Evolutionary conservation across 2,329 filamentous ascomycete species (phyloP), one percentile per base, ranked within the genome.

Genomic region (Calonectria henricotiae): DNA sequence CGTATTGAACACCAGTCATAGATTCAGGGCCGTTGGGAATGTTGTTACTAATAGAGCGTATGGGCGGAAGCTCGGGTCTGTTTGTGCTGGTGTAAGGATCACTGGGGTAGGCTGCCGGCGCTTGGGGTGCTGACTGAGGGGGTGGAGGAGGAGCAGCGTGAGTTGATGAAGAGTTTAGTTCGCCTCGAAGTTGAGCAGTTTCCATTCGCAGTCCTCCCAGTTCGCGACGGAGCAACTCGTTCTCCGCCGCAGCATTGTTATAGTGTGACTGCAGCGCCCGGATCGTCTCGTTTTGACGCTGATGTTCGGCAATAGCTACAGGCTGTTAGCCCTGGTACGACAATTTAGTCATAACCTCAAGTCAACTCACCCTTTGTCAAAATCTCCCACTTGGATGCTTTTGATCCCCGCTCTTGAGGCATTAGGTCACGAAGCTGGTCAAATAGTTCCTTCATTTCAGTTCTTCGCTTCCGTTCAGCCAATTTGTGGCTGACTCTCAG

Each of bases 351-450:
- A 41, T 20, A n/a, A 46, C 7, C 43, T 1, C n/a, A 23, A 37
- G 20, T 37, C 12, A 6, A 80, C 87, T 72, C 84, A 95, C 94
- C 93, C 86, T 96, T 96, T 3, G 93, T 95, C 17, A 97, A 80
- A 60, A 96, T 95, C 77, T 97, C 94, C 94, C 94, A 97, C 77
- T 97, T 97, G 75, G 93, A 95, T 0, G 94, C 94, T 80, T 96
- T 97, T 27, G 92, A 92, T 1, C 94, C 94, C 17, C 94, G 90
- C 76, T 94, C 93, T 75, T 94, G 92, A 1, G 93, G 93, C 83
- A 96, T 91, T 43, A 94, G 86, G 74, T 93, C 91, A 74, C 94
- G 90, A 9, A 96, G 84, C 75, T 94, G 92, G 74, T 96, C 94
- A 78, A 96, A 96, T 0, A 96, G 84, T 77, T 94, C 92, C 83